phyloP scores from a whole-genome alignment of 805 yeast genomes.

The Zygosaccharomyces lentus region DNA sequence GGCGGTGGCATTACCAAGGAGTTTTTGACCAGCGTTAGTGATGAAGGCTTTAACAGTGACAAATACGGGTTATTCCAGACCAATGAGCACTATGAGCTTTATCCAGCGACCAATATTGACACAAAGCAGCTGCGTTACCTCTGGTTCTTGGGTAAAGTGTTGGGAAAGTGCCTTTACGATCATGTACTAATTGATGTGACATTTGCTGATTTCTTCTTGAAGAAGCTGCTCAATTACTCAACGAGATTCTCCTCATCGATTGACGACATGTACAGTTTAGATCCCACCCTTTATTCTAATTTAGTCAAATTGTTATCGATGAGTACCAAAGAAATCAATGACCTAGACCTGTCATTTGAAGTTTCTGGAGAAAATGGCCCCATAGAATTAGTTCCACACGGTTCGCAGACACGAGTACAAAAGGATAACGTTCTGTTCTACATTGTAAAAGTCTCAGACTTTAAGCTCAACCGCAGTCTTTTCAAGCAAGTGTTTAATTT shows the following conservation, averaged over 20 bases:
- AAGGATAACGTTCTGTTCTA: slow-evolving; percentile 62
- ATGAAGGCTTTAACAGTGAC: slow-evolving; percentile 56
- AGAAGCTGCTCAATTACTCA: slow-evolving; percentile 52
- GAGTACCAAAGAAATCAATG: slow-evolving; percentile 50
- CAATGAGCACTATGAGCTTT: slow-evolving; percentile 55
- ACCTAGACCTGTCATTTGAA: slow-evolving; percentile 60
- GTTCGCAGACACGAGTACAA: slow-evolving; percentile 54
- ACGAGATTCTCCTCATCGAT: slow-evolving; percentile 44
- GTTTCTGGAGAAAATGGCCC: slow-evolving; percentile 46
- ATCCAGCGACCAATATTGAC: slow-evolving; percentile 44
- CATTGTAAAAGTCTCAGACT: slow-evolving; percentile 72
- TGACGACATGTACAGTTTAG: slow-evolving; percentile 74
- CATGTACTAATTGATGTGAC: slow-evolving; percentile 73
- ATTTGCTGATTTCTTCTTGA: slow-evolving; percentile 82
- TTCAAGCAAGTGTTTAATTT: slow-evolving; percentile 60
- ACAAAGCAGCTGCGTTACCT: slow-evolving; percentile 35
- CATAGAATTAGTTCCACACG: slow-evolving; percentile 60
- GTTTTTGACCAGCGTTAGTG: slow-evolving; percentile 66
- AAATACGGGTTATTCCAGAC: slow-evolving; percentile 38
- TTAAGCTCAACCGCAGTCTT: slow-evolving; percentile 63
- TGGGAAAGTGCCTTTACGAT: slow-evolving; percentile 88
- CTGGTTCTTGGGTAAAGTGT: slow-evolving; percentile 70
- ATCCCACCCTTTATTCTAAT: slow-evolving; percentile 58
- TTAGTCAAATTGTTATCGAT: slow-evolving; percentile 58
- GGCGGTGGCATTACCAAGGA: slow-evolving; percentile 98